Evolutionary conservation across 2,329 filamentous ascomycete genomes (phyloP).

Genomic region (Calonectria pseudoreteaudii): DNA sequence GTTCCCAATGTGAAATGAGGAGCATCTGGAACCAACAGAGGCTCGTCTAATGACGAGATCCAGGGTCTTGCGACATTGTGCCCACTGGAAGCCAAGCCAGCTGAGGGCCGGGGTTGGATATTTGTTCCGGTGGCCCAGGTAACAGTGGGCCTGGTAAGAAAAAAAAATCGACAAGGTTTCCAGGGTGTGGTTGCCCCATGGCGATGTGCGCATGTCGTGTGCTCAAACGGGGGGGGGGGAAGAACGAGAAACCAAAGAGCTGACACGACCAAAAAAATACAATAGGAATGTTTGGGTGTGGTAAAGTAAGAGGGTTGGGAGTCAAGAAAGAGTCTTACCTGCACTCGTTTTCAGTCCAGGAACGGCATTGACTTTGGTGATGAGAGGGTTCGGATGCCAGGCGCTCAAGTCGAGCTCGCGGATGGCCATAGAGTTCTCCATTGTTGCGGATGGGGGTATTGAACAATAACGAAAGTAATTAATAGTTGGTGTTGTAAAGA

Average conservation of each 20-base stretch:
- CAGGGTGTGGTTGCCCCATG: slow-evolving; percentile 9
- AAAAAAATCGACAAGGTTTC: slow-evolving; percentile 14
- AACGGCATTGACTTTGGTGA: slow-evolving; percentile 66
- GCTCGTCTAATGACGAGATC: not conserved
- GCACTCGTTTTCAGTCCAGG: slow-evolving; percentile 70
- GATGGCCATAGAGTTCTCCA: slow-evolving; percentile 48
- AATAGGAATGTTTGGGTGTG: not conserved
- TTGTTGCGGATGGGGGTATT: slow-evolving; percentile 34
- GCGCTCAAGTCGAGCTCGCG: slow-evolving; percentile 64
- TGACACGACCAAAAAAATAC: not conserved
- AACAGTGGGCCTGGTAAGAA: slow-evolving; percentile 18
- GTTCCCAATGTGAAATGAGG: not conserved
- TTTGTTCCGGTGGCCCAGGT: slow-evolving; percentile 23
- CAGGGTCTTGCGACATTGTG: slow-evolving; percentile 16
- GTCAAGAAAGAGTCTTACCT: slow-evolving; percentile 57
- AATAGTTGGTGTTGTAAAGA: slow-evolving; percentile 14
- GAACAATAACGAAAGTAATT: slow-evolving; percentile 13
- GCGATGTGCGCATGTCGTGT: not conserved
- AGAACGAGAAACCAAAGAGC: not conserved
- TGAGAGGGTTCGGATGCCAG: slow-evolving; percentile 60
- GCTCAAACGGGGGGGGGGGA: not conserved
- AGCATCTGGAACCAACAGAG: not conserved
- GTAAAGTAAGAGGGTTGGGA: slow-evolving; percentile 7
- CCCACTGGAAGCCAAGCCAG: slow-evolving; percentile 18
- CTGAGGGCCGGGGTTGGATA: slow-evolving; percentile 22